Evolutionary conservation across 139 green algal genomes (phyloP), one percentile per base, ranked within the genome.

Genomic region (Microglena sp.): DNA sequence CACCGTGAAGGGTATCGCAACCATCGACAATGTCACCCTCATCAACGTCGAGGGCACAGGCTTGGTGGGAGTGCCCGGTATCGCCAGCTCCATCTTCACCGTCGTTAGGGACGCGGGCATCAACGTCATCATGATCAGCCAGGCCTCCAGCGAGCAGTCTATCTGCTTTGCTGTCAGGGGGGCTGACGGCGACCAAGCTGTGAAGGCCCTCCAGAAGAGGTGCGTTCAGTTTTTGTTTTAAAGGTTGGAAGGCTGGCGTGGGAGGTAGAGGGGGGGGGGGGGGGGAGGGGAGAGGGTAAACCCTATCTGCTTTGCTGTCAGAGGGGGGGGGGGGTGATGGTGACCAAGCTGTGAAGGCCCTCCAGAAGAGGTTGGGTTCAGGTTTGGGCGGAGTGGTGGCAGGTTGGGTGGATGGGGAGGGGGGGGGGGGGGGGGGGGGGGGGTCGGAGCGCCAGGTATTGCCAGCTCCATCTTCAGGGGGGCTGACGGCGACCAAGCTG

Each of bases 71-170:
- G 93, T 98, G 21, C 92, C 90, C 8, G 93, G 93, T 58, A 97
- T 89, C 31, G 92, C 92, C 24, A 78, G 66, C 29, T 71, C 80
- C 53, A 92, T 98, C 62, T 98, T 98, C 73, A 66, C 34, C 35
- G 81, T 82, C 8, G 86, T 97, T 33, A 82, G 84, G 2, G 91
- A 98, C 70, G 83, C 86, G 5, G 73, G 69, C 55, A 83, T 95
- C 65, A 98, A 98, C 77, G 92, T 97, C 46, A 95, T 97, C 81
- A 97, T 97, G 90, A 98, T 98, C 77, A 93, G 81, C 44, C 89
- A 96, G 79, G 93, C 91, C 44, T 91, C 78, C 53, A 90, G 75
- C 4, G 93, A 99, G 81, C 93, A 99, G 81, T 93, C 81, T 30
- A 86, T 99, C 60, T 99, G 93, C 85, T 99, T 99, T 75, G 93